Conservation (phyloP, 352 stramenopile species). For the Globisporangium uncinulatum region DNA sequence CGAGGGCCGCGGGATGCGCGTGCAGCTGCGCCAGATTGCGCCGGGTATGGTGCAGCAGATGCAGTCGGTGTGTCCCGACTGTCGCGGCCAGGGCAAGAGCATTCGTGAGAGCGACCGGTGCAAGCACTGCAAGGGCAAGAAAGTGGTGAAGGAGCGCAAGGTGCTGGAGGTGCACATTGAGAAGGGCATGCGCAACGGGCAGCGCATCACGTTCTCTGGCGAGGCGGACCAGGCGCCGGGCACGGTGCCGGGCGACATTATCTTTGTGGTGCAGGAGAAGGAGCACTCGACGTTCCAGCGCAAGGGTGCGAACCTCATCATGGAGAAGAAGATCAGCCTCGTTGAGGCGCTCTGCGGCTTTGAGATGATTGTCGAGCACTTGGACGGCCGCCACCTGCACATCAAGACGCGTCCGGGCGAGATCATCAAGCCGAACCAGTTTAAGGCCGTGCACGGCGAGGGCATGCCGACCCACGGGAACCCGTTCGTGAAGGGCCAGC, state of each 20-base stretch:
- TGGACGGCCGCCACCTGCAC: conserved; percentile 90
- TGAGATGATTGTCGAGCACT: conserved; percentile 90
- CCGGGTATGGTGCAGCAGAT: conserved; percentile 98
- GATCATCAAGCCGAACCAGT: conserved; percentile 91
- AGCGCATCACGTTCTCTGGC: conserved; percentile 96
- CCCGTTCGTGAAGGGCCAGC: conserved; percentile 96
- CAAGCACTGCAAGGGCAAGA: conserved; percentile 91
- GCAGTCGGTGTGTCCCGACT: conserved; percentile 92
- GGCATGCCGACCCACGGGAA: conserved; percentile 98
- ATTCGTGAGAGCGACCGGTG: conserved; percentile 93
- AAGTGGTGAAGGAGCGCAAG: conserved; percentile 96
- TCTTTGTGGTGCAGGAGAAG: conserved; percentile 98
- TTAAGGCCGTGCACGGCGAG: conserved; percentile 94
- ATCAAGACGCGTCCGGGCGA: conserved; percentile 91
- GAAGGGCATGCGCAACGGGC: conserved; percentile 96
- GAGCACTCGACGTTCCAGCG: conserved; percentile 94
- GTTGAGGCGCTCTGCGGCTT: conserved; percentile 92
- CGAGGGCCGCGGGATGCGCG: conserved; percentile 91
- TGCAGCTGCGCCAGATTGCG: conserved; percentile 96
- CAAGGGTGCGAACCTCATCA: conserved; percentile 96
- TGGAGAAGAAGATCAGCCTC: conserved; percentile 94
- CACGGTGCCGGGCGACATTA: conserved; percentile 89
- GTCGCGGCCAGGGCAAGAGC: conserved; percentile 92
- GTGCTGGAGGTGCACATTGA: conserved; percentile 98
- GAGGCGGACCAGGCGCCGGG: conserved; percentile 96